Base-by-base conservation (phyloP, 768 basidiomycete species). In the Serendipita sp. region DNA sequence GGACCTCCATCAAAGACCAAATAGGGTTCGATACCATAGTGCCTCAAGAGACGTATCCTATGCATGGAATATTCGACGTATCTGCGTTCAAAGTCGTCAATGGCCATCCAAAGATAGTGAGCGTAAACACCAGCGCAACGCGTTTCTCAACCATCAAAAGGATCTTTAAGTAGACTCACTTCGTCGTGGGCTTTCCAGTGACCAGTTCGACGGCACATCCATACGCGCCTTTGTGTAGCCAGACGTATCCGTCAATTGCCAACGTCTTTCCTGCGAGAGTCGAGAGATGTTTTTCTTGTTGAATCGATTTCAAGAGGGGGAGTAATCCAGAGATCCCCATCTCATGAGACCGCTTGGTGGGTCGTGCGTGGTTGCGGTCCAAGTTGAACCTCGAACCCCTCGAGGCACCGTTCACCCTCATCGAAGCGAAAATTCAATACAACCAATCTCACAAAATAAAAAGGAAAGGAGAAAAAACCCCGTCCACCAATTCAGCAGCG, bases 51-150 rank as follows among this genome's bases (percentile, higher is more conserved):
- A 30, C 92, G 82, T 45, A 98, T 84, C 33, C 88, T 83, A 67
- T 90, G 84, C 92, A 98, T 95, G 42, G 86, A 86, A 74, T 95
- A 99, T 71, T 95, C 86, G 64, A 98, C 91, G 77, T 96, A 97
- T 75, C 94, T 95, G 67, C 3, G 60, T 11, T 28, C 20, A 3
- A 16, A 5, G 28, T n/a, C n/a, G n/a, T 34, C 26, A 33, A 14
- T 14, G 14, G 5, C 38, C 14, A 13, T 26, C 0, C 13, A 28
- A 48, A 5, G 26, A 28, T n/a, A 9, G 9, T 48, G 45, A n/a
- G 45, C 45, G 45, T 20, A 9, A n/a, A 48, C 9, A 9, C 7
- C 45, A 28, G n/a, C 5, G 9, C n/a, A 48, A 28, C 45, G n/a
- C 20, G 45, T 5, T 20, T 28, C 5, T 48, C n/a, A 48, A 26